These are phyloP conservation scores for Quercus agrifolia DNA, from an alignment of 306 rosid species.

Conservation along the genomic window DNA sequence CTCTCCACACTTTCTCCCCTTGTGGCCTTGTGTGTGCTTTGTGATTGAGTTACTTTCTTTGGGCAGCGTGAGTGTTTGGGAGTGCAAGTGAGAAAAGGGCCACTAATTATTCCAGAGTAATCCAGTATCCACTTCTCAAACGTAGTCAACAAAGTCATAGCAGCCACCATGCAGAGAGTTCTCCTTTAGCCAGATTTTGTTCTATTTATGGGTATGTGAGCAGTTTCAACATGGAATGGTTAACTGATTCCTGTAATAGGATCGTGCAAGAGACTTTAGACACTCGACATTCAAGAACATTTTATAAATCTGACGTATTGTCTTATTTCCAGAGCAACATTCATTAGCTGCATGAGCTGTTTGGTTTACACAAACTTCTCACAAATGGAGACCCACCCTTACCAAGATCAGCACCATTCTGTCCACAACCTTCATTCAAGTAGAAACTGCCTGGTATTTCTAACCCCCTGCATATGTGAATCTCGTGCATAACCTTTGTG, in stretches of 20 bases:
- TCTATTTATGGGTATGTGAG: constrained; percentile 91
- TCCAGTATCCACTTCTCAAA: constrained; percentile 98
- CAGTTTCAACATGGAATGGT: constrained; percentile 67
- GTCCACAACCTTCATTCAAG: not conserved
- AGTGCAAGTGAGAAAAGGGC: too few relatives aligned
- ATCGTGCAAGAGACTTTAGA: not conserved
- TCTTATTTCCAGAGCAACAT: not conserved
- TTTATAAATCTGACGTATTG: not conserved
- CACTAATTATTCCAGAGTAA: constrained; percentile 12
- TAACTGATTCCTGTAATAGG: constrained; percentile 62
- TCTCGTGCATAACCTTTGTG: too few relatives aligned
- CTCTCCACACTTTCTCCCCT: too few relatives aligned
- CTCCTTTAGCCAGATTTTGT: constrained; percentile 67
- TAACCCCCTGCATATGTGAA: not conserved
- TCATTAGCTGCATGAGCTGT: not conserved
- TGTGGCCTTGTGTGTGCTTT: too few relatives aligned
- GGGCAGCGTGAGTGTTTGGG: too few relatives aligned
- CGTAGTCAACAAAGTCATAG: constrained; percentile 76
- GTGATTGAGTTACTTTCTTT: too few relatives aligned
- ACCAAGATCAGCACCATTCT: not conserved
- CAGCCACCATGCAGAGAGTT: constrained; percentile 78
- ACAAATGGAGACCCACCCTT: not conserved
- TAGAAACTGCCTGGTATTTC: not conserved
- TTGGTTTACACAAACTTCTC: not conserved
- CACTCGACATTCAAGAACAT: not conserved